Conservation (phyloP, 352 stramenopile species). For the Pythium rhizo-oryzae region DNA sequence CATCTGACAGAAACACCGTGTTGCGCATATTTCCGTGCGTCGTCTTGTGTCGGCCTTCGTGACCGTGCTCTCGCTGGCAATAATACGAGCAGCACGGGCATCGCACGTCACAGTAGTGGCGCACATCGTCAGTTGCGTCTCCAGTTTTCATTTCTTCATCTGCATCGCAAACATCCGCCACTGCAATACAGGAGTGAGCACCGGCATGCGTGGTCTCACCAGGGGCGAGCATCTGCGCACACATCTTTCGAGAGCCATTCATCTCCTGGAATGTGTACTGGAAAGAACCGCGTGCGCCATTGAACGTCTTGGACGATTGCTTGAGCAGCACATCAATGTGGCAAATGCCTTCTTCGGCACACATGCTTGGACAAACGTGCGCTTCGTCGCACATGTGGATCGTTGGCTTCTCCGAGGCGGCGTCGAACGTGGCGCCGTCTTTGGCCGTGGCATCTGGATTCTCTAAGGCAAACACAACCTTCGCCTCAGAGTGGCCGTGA, state of each 20-base stretch:
- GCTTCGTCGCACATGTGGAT: slow-evolving; percentile 63
- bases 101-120: slow-evolving; percentile 72
- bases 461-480: slow-evolving; percentile 47
- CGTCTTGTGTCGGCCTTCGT: slow-evolving; percentile 56
- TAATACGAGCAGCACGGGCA: slow-evolving; percentile 82
- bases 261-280: slow-evolving; percentile 81
- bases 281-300: slow-evolving; percentile 54
- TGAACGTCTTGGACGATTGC: slow-evolving; percentile 67
- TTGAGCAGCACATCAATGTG: slow-evolving; percentile 72
- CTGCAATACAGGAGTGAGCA: slow-evolving; percentile 36
- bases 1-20: slow-evolving; percentile 66
- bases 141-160: too few relatives aligned
- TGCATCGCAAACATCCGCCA: too few relatives aligned
- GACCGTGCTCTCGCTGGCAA: slow-evolving; percentile 61
- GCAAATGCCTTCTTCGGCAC: slow-evolving; percentile 64
- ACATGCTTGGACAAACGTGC: slow-evolving; percentile 60
- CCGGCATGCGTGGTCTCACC: too few relatives aligned
- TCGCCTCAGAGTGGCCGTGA: slow-evolving; percentile 48
- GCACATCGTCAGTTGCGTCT: too few relatives aligned
- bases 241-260: slow-evolving; percentile 72
- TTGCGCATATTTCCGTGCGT: slow-evolving; percentile 85
- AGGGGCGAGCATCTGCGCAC: too few relatives aligned
- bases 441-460: slow-evolving; percentile 43
- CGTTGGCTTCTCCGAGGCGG: slow-evolving; percentile 27
- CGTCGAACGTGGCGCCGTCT: slow-evolving; percentile 42